Evolutionary conservation across 495 filamentous ascomycete genomes (phyloP), one percentile per base, ranked within the genome.

Genomic region (Trichoderma gamsii): DNA sequence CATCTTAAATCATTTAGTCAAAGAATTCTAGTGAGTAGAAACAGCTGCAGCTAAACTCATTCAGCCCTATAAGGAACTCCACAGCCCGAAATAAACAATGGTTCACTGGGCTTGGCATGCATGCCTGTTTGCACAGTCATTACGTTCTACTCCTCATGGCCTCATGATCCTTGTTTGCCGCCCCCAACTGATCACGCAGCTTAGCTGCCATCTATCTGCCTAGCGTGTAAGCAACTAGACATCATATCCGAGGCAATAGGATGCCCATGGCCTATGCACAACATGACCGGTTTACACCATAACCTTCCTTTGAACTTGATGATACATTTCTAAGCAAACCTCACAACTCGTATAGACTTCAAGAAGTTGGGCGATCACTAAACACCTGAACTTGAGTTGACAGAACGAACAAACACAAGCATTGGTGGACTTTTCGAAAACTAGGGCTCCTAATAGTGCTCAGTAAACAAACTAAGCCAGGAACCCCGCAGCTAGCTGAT

Each of bases 21-120:
- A 38, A 3, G 35, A 38, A 7, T 9, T 0, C 5, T 38, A 9
- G 35, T 38, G 35, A 49, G 7, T n/a, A 49, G 3, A 12, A 49
- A 15, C 4, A 12, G 44, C 44, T 49, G 44, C 13, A 5, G 15
- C 44, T 18, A 15, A 27, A 3, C 7, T 61, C 56, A 16, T 11
- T 61, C 56, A 61, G 56, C 56, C 56, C 25, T 61, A 61, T 32
- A 11, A 32, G 4, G 11, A 35, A 32, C 56, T 61, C 56, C 56
- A 32, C 25, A 61, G 18, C 3, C 29, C 23, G n/a, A 61, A 13
- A 18, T 3, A 32, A 32, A 18, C 7, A 21, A 21, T 9, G 12
- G 25, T 16, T 61, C 12, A 27, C 16, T 9, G 51, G 29, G 11
- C 56, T 25, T 61, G 29, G 27, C 56, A 61, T 32, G 25, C 12